These are phyloP conservation scores for Cyclotella cryptica DNA, from an alignment of 108 stramenopile genomes.

Conservation along the genomic window DNA sequence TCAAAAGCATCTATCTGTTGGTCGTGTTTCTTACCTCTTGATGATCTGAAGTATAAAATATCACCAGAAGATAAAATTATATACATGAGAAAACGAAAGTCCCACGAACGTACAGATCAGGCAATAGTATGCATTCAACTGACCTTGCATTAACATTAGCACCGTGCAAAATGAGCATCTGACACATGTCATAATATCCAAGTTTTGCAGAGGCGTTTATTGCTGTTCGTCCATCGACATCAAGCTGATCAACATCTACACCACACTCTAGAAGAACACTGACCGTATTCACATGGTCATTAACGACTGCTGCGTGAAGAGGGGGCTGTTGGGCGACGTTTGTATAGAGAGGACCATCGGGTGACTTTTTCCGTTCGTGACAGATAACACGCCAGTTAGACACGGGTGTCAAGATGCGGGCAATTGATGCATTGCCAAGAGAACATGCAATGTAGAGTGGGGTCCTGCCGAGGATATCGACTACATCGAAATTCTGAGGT, in stretches of 20 bases:
- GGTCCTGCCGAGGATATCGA: constrained; percentile 38
- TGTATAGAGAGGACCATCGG: constrained; percentile 19
- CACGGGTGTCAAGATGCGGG: constrained; percentile 18
- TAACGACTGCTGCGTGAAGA: constrained; percentile 50
- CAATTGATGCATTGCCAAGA: constrained; percentile 26
- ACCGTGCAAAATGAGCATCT: constrained; percentile 38
- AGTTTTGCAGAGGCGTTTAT: constrained; percentile 47
- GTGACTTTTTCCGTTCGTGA: constrained; percentile 35
- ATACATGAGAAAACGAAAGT: not conserved
- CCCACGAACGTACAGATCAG: not conserved
- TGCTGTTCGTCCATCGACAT: constrained; percentile 35
- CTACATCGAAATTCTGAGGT: constrained; percentile 34
- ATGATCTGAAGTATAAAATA: not conserved
- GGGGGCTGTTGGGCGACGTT: constrained; percentile 42
- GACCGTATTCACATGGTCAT: constrained; percentile 41
- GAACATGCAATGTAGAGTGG: constrained; percentile 52
- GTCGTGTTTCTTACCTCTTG: constrained; percentile 13
- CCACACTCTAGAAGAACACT: constrained; percentile 36
- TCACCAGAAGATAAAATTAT: not conserved
- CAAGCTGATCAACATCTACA: constrained; percentile 36
- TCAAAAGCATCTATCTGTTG: not conserved
- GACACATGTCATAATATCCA: constrained; percentile 38
- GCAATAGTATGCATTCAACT: not conserved
- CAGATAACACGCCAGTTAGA: constrained; percentile 42
- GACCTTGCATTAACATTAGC: constrained; percentile 41